Percentiles rank a stretch among this genome's conserved stretches.
Conservation (phyloP, 352 stramenopile genomes). For the Pythium grandisporangium region DNA sequence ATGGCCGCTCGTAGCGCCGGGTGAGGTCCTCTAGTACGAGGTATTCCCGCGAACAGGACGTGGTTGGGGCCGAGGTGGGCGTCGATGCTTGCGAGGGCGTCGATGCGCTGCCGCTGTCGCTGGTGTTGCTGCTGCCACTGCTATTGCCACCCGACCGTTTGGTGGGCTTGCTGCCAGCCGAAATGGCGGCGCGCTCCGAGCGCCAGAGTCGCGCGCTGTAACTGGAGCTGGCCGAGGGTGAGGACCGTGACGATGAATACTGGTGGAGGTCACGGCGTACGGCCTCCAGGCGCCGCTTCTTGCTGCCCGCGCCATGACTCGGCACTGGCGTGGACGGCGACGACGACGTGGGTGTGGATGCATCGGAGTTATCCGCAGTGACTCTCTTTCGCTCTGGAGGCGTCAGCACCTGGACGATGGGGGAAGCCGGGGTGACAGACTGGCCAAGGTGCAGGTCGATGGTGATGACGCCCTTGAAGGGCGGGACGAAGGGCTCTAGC, state of each 20-base stretch:
- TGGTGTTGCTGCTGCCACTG: neutral
- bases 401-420: too few species aligned
- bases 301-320: neutral
- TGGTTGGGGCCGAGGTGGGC: neutral
- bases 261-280: too few species aligned
- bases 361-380: neutral
- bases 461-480: slow-evolving; percentile 55
- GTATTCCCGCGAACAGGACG: slow-evolving; percentile 24
- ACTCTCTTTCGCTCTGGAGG: too few species aligned
- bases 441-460: slow-evolving; percentile 51
- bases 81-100: neutral
- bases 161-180: slow-evolving; percentile 9
- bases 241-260: neutral
- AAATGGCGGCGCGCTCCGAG: slow-evolving; percentile 19
- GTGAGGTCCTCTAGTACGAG: slow-evolving; percentile 67
- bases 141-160: too few species aligned
- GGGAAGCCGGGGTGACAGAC: slow-evolving; percentile 3
- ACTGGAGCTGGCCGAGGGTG: slow-evolving; percentile 5
- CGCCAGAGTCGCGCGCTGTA: slow-evolving; percentile 63
- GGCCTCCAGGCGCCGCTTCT: slow-evolving; percentile 9
- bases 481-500: slow-evolving; percentile 54
- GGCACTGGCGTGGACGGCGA: neutral
- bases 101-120: neutral
- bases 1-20: slow-evolving; percentile 44
- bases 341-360: neutral